Base-by-base conservation (phyloP, 2,329 filamentous ascomycete species). In the Lasiodiplodia sp. region DNA sequence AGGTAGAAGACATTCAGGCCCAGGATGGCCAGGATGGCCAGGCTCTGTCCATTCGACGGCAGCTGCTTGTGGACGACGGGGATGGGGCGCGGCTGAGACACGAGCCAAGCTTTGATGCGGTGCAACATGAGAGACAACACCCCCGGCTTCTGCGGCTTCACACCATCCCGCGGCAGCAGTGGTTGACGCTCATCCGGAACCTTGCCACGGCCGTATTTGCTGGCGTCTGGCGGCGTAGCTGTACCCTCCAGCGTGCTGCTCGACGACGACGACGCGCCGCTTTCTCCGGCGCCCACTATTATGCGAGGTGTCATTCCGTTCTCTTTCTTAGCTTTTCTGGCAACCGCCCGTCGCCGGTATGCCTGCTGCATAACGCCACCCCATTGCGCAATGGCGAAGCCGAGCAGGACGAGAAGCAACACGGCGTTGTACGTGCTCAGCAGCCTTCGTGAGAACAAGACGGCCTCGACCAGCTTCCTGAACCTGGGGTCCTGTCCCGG, bases 1-100 rank as follows among this genome's bases (percentile, higher is more conserved):
- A 86, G 83, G 75, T 87, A 88, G 75, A 89, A 89, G 34, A 86
- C 49, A 70, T 88, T 90, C 11, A 90, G 75, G 8, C 74, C 81
- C 5, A 89, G 56, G 75, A 88, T 87, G 10, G 78, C 73, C 4
- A 85, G 69, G 44, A 90, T 79, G 60, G 86, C 77, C 6, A 90
- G 70, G 0, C 86, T 85, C 0, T 85, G 85, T 6, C 81, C 83
- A 71, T 90, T 90, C 7, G 86, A 83, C 0, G 89, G 88, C 2
- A 89, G 79, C 0, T 79, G 77, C 67, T 86, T 87, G 75, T 88
- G 85, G 73, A 90, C 69, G 28, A 89, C n/a, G 0, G 86, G 87
- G 14, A 90, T 79, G 0, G 85, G 84, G 18, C 72, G 77, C 16
- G 88, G 88, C 72, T 91, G 88, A 69, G 89, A 87, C 70, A 86